These are phyloP conservation scores for Wilcoxina mikolae DNA, from an alignment of 495 filamentous ascomycete genomes.

Conservation along the genomic window DNA sequence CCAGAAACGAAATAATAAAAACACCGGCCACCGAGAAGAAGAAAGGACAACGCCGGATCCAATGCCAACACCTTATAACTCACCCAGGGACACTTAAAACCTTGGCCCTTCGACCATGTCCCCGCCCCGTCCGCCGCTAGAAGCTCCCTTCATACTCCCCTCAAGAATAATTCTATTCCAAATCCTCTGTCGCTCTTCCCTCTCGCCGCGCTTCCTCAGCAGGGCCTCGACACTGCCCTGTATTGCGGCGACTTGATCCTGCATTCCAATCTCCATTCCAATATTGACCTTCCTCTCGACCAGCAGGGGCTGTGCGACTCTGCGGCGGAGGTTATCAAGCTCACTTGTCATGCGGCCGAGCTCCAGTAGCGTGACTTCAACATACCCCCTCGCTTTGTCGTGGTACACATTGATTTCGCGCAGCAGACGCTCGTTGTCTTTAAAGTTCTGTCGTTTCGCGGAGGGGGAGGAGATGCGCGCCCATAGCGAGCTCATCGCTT, in stretches of 20 bases:
- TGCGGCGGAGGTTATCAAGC: conserved; percentile 22
- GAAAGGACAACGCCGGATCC: too few species aligned
- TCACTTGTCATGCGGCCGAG: conserved; percentile 28
- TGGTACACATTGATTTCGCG: conserved; percentile 26
- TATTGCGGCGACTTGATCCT: conserved; percentile 1
- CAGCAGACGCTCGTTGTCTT: conserved; percentile 27
- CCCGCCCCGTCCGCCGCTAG: neutral
- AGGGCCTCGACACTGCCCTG: conserved; percentile 4
- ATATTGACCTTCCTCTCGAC: conserved; percentile 14
- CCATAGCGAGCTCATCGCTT: conserved; percentile 28
- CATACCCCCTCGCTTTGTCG: conserved; percentile 27
- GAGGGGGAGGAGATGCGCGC: conserved; percentile 22
- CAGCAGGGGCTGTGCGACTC: conserved; percentile 25
- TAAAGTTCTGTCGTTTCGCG: conserved; percentile 23
- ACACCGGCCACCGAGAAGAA: too few species aligned
- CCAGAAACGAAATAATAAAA: too few species aligned
- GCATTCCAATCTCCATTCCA: conserved; percentile 11
- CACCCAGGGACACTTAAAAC: too few species aligned
- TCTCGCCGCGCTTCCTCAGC: neutral
- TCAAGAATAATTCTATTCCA: conserved; percentile 9
- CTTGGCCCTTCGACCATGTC: neutral
- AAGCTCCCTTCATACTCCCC: neutral
- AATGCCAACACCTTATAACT: too few species aligned
- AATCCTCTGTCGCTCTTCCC: conserved; percentile 2
- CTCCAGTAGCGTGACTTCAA: conserved; percentile 28